phyloP scores from a whole-genome alignment of 2,329 filamentous ascomycete species.

The Trichoderma endophyticum region DNA sequence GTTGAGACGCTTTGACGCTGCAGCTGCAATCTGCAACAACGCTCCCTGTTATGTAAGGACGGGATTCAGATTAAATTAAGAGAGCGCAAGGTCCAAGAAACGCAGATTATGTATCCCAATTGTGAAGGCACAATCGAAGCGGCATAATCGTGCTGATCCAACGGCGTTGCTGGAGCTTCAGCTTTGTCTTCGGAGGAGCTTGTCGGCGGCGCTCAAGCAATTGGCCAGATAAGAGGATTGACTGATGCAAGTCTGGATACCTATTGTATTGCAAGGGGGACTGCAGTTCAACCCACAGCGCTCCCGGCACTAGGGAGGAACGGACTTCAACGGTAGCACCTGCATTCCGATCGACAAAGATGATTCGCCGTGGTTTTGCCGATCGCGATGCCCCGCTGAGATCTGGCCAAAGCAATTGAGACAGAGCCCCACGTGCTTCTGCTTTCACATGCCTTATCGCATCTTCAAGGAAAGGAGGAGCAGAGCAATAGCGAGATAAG shows the following conservation, averaged over 20 bases:
- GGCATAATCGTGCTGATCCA: not conserved
- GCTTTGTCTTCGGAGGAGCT: not conserved
- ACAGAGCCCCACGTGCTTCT: not conserved
- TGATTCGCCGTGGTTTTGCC: not conserved
- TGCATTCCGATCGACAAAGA: not conserved
- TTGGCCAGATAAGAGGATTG: not conserved
- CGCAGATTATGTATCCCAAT: not conserved
- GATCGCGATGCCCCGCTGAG: not conserved
- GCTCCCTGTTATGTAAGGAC: not conserved
- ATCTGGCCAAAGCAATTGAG: not conserved
- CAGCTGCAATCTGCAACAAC: not conserved
- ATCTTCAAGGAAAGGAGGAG: fast-evolving
- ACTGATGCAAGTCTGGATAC: not conserved
- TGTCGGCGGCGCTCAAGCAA: not conserved
- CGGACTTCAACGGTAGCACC: not conserved
- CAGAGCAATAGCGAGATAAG: too few relatives aligned
- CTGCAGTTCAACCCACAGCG: not conserved
- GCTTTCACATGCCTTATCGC: not conserved
- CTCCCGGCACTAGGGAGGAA: not conserved
- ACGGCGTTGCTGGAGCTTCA: not conserved
- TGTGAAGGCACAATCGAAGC: not conserved
- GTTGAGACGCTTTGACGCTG: not conserved
- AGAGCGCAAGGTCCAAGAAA: not conserved
- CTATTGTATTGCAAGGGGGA: not conserved
- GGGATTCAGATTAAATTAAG: not conserved